Percentiles rank a stretch among this genome's conserved stretches.
Conservation (phyloP, 1,284 basidiomycete species). For the Ustilago loliicola region DNA sequence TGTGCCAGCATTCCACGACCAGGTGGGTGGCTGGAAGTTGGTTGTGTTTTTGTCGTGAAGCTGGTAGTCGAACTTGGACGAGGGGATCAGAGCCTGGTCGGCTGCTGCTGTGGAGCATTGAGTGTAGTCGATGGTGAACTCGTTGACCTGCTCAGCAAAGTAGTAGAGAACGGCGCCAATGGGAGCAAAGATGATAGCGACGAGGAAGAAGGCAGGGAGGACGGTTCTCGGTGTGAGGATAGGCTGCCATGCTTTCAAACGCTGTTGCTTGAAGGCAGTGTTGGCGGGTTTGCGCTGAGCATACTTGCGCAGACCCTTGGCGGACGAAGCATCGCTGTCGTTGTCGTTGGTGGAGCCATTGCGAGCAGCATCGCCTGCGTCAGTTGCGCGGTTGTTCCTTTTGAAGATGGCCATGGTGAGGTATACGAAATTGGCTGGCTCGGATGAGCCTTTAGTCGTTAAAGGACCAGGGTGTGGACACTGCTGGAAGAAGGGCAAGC, state of each 20-base stretch:
- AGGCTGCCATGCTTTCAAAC: conserved; percentile 99
- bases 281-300: conserved; percentile 72
- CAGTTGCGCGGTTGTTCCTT: conserved; percentile 48
- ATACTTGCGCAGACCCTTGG: conserved; percentile 60
- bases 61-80: conserved; percentile 80
- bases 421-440: background rate
- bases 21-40: conserved; percentile 67
- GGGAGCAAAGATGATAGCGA: conserved; percentile 93
- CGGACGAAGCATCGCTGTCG: conserved; percentile 45
- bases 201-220: conserved; percentile 92
- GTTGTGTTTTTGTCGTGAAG: conserved; percentile 60
- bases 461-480: background rate
- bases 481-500: no score
- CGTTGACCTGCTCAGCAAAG: conserved; percentile 79
- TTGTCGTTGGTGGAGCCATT: conserved; percentile 43
- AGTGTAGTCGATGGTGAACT: conserved; percentile 96
- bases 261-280: conserved; percentile 99
- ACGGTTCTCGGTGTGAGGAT: conserved; percentile 98
- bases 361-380: conserved; percentile 38
- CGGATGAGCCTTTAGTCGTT: background rate
- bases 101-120: conserved; percentile 75
- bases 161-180: conserved; percentile 84
- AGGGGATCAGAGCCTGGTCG: conserved; percentile 75
- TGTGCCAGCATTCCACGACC: conserved; percentile 30
- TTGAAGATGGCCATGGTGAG: conserved; percentile 54